These are phyloP conservation scores for Rhinocladiella similis DNA, from an alignment of 2,329 filamentous ascomycete genomes.

Conservation along the genomic window DNA sequence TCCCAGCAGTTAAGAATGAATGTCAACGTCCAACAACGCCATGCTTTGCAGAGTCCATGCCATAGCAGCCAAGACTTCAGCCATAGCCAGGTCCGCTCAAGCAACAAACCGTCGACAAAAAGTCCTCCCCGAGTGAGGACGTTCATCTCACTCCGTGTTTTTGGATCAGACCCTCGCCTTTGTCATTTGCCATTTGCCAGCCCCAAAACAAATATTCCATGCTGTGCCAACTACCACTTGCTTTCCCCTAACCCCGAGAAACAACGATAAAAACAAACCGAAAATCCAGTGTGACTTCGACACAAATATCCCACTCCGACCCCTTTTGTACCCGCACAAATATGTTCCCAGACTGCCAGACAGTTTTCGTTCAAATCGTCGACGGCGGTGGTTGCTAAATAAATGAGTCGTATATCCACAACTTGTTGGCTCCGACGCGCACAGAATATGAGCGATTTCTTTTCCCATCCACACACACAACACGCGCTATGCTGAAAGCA, in stretches of 20 bases:
- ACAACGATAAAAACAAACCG: not conserved
- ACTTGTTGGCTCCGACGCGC: slow-evolving; percentile 8
- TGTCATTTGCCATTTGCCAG: not conserved
- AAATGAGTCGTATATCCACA: slow-evolving; percentile 5
- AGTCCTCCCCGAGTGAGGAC: not conserved
- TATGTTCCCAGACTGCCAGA: slow-evolving; percentile 4
- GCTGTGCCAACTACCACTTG: not conserved
- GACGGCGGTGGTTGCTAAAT: slow-evolving; percentile 1
- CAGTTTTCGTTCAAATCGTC: not conserved
- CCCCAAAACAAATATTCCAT: not conserved
- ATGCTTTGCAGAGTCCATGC: slow-evolving; percentile 17
- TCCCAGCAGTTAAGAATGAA: not conserved
- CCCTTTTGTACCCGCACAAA: slow-evolving; percentile 12
- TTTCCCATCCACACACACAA: no score
- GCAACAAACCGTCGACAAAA: slow-evolving; percentile 3
- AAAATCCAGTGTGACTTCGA: not conserved
- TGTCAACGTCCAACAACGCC: slow-evolving; percentile 10
- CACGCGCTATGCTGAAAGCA: slow-evolving; percentile 24
- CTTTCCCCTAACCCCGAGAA: not conserved
- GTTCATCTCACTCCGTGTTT: not conserved
- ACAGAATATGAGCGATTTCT: not conserved
- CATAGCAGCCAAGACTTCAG: slow-evolving; percentile 11
- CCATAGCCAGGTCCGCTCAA: slow-evolving; percentile 15
- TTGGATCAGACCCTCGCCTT: not conserved
- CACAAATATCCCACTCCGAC: not conserved